These are phyloP conservation scores for Tephrocybe sp. DNA, from an alignment of 768 basidiomycete genomes.

Conservation along the genomic window DNA sequence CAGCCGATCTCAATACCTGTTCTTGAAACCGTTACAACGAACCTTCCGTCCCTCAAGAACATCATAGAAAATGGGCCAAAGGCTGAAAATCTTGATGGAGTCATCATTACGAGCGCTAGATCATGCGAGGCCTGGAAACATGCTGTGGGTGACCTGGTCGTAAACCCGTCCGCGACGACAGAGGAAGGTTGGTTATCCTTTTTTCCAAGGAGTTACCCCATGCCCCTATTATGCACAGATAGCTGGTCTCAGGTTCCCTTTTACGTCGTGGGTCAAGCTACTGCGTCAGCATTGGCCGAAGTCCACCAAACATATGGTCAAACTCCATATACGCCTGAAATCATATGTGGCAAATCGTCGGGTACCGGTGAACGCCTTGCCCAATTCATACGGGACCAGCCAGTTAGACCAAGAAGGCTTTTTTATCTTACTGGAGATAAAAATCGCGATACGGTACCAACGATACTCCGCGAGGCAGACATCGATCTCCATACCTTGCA, in stretches of 20 bases:
- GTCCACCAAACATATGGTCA: slow-evolving; percentile 27
- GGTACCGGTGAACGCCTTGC: slow-evolving; percentile 74
- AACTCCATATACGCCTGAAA: slow-evolving; percentile 23
- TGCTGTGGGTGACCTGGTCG: slow-evolving; percentile 34
- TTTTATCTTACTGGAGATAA: slow-evolving; percentile 89
- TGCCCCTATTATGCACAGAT: slow-evolving; percentile 22
- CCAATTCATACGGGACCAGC: slow-evolving; percentile 52
- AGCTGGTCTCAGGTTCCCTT: slow-evolving; percentile 65
- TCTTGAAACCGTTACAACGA: slow-evolving; percentile 62
- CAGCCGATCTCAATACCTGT: slow-evolving; percentile 63
- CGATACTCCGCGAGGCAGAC: slow-evolving; percentile 44
- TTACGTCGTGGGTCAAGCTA: slow-evolving; percentile 76
- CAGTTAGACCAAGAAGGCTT: slow-evolving; percentile 32
- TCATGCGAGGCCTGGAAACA: slow-evolving; percentile 71
- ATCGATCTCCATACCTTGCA: slow-evolving; percentile 51
- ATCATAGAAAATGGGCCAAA: slow-evolving; percentile 41
- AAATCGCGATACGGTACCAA: slow-evolving; percentile 67
- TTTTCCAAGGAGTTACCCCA: not conserved
- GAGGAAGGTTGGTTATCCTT: slow-evolving; percentile 15
- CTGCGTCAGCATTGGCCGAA: slow-evolving; percentile 46
- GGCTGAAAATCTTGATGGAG: slow-evolving; percentile 43
- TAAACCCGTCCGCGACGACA: not conserved
- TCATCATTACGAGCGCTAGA: slow-evolving; percentile 79
- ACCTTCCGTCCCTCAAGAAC: slow-evolving; percentile 43
- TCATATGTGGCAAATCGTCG: slow-evolving; percentile 46